Conservation (phyloP, 345 rosid genomes). For the Citrus glauca region DNA sequence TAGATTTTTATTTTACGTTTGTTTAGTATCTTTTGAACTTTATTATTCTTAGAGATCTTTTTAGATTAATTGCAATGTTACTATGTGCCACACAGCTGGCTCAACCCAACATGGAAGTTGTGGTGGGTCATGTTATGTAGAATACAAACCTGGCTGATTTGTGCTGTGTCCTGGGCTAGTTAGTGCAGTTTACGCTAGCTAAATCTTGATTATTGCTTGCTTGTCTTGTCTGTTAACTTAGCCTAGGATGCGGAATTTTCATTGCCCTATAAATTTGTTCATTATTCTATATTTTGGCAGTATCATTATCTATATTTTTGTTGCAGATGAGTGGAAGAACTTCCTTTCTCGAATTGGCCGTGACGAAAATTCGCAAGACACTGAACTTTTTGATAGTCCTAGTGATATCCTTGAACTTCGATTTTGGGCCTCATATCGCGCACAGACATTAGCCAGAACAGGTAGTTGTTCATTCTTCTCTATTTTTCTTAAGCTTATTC, state of each 20-base stretch:
- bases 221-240: neutral
- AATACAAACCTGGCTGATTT: neutral
- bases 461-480: constrained; percentile 33
- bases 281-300: constrained; percentile 4
- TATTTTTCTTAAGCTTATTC: neutral
- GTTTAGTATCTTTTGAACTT: neutral
- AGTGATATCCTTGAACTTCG: constrained; percentile 91
- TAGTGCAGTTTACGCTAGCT: neutral
- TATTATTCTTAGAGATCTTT: neutral
- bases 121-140: neutral
- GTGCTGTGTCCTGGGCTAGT: no score
- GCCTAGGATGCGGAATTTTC: neutral
- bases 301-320: constrained; percentile 14
- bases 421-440: constrained; percentile 99
- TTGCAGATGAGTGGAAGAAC: constrained; percentile 94
- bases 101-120: neutral
- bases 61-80: neutral
- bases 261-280: neutral
- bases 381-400: constrained; percentile 63
- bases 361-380: constrained; percentile 80
- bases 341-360: constrained; percentile 97
- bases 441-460: constrained; percentile 94
- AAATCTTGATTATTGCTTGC: neutral
- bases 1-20: no score
- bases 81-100: neutral